Conservation (phyloP, 495 filamentous ascomycete genomes). For the Trichocladium uniseriatum region DNA sequence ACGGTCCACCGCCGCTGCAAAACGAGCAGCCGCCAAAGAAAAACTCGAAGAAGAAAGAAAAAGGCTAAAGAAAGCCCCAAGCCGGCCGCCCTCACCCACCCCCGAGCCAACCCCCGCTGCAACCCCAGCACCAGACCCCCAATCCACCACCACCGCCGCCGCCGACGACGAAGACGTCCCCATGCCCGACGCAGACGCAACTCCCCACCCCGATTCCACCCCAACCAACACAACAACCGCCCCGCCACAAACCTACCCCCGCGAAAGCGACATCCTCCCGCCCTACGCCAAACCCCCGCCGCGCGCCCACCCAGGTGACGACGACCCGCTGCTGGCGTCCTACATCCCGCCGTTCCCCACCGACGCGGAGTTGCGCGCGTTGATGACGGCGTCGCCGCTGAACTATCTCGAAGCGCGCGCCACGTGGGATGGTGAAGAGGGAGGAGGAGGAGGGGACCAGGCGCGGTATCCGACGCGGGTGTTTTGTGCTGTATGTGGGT, state of each 20-base stretch:
- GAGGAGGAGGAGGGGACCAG: not conserved
- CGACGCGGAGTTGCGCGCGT: slow-evolving; percentile 53
- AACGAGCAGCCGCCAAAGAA: slow-evolving; percentile 21
- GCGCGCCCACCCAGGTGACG: slow-evolving; percentile 39
- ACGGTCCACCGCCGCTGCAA: slow-evolving; percentile 18
- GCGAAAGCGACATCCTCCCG: slow-evolving; percentile 23
- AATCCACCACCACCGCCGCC: slow-evolving; percentile 20
- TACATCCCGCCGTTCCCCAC: slow-evolving; percentile 56
- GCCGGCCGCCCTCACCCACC: not conserved
- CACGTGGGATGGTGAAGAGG: slow-evolving; percentile 33
- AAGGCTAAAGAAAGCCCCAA: slow-evolving; percentile 4
- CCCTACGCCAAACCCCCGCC: slow-evolving; percentile 26
- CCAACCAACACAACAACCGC: slow-evolving; percentile 1
- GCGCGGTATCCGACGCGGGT: slow-evolving; percentile 46
- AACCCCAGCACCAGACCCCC: slow-evolving; percentile 16
- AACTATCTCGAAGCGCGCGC: slow-evolving; percentile 72
- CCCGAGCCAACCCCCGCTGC: not conserved
- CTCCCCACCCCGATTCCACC: slow-evolving; percentile 15
- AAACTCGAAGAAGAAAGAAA: slow-evolving; percentile 14
- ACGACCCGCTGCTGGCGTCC: slow-evolving; percentile 54
- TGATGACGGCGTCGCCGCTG: slow-evolving; percentile 63
- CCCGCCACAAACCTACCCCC: slow-evolving; percentile 20
- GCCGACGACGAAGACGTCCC: slow-evolving; percentile 25
- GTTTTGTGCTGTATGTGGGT: slow-evolving; percentile 88
- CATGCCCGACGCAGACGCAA: slow-evolving; percentile 26